phyloP scores from a whole-genome alignment of 495 filamentous ascomycete species.

The Penicillium canescens region DNA sequence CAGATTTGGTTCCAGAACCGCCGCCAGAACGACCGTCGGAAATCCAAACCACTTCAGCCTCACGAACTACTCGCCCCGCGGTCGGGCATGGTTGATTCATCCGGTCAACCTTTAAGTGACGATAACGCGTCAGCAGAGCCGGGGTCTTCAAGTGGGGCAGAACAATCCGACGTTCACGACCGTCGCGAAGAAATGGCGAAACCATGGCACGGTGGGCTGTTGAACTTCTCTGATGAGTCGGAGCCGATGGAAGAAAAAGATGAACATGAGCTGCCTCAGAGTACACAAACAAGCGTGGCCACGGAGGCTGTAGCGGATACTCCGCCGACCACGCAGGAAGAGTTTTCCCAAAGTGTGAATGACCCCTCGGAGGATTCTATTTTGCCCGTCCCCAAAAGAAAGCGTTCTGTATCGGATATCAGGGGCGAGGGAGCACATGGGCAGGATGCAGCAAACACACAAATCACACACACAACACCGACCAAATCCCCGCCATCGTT shows the following conservation, averaged over 20 bases:
- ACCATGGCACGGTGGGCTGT: slow-evolving; percentile 27
- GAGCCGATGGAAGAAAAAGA: slow-evolving; percentile 31
- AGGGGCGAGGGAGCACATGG: slow-evolving; percentile 12
- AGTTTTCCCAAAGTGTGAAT: slow-evolving; percentile 17
- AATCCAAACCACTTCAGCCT: slow-evolving; percentile 81
- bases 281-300: slow-evolving; percentile 41
- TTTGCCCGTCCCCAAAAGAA: slow-evolving; percentile 33
- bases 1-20: slow-evolving; percentile 99
- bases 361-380: slow-evolving; percentile 20
- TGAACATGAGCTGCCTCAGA: slow-evolving; percentile 24
- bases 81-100: slow-evolving; percentile 46
- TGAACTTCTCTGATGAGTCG: slow-evolving; percentile 35
- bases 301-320: slow-evolving; percentile 33
- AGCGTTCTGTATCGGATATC: slow-evolving; percentile 38
- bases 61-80: slow-evolving; percentile 71
- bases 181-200: slow-evolving; percentile 19
- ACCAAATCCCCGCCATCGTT: slow-evolving; percentile 47
- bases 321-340: slow-evolving; percentile 27
- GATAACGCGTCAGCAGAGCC: slow-evolving; percentile 37
- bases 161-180: slow-evolving; percentile 25
- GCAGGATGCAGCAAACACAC: slow-evolving; percentile 15
- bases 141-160: slow-evolving; percentile 35
- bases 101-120: slow-evolving; percentile 52
- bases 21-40: slow-evolving; percentile 88
- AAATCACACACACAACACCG: slow-evolving; percentile 18